phyloP scores from a whole-genome alignment of 306 rosid genomes.

The Prunus armeniaca region DNA sequence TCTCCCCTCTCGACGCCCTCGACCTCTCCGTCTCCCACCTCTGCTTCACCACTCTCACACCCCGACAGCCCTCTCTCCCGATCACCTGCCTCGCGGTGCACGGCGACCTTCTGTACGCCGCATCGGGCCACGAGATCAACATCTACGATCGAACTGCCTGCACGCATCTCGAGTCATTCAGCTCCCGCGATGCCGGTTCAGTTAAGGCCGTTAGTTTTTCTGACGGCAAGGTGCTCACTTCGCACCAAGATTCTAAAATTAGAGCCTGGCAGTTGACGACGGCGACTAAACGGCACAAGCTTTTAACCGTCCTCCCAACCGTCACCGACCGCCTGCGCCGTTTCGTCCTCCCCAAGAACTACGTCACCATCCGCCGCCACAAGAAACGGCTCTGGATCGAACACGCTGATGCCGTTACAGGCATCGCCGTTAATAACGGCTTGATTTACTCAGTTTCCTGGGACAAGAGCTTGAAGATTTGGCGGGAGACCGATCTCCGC shows the following conservation, averaged over 20 bases:
- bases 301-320: constrained; percentile 65
- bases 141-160: constrained; percentile 55
- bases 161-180: constrained; percentile 36
- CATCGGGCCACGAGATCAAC: constrained; percentile 55
- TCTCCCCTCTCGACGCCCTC: constrained; percentile 30
- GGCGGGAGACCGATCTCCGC: constrained; percentile 65
- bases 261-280: constrained; percentile 53
- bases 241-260: constrained; percentile 84
- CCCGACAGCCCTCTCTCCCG: constrained; percentile 30
- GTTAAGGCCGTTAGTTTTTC: constrained; percentile 57
- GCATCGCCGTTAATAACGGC: constrained; percentile 50
- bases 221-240: constrained; percentile 43
- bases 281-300: constrained; percentile 19
- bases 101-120: constrained; percentile 57
- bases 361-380: constrained; percentile 75
- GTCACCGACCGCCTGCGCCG: constrained; percentile 66
- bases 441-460: constrained; percentile 85
- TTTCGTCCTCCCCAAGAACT: constrained; percentile 59
- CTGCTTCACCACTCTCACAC: constrained; percentile 40
- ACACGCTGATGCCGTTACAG: constrained; percentile 83
- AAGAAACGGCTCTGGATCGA: constrained; percentile 70
- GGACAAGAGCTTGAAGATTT: constrained; percentile 76
- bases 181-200: constrained; percentile 42
- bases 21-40: constrained; percentile 41
- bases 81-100: constrained; percentile 65